A percentile compares a stretch with the other conserved stretches of the same genome.
Evolutionary conservation across 1,284 basidiomycete species (phyloP).

Genomic region (Farysia itapuensis): DNA sequence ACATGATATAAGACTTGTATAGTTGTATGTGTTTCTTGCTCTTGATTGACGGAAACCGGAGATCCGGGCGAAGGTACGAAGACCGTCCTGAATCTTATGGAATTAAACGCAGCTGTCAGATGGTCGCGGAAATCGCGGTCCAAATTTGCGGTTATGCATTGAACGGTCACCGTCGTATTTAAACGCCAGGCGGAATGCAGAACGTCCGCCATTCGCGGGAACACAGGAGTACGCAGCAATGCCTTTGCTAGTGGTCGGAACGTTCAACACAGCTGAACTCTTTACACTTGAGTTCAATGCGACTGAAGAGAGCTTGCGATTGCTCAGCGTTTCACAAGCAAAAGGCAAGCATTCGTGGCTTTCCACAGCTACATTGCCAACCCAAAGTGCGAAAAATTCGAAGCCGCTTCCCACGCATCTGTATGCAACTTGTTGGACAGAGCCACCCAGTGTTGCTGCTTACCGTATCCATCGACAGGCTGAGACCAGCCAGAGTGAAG

Average conservation of each 20-base stretch:
- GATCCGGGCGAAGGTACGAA: too few relatives aligned
- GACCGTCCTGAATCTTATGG: too few relatives aligned
- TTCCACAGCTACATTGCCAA: constrained; percentile 17
- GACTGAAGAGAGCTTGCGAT: constrained; percentile 12
- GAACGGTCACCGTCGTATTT: too few relatives aligned
- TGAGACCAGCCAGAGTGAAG: background rate
- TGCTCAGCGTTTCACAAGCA: constrained; percentile 21
- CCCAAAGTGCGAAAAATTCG: background rate
- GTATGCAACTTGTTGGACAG: constrained; percentile 43
- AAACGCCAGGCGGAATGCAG: too few relatives aligned
- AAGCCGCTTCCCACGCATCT: constrained; percentile 10
- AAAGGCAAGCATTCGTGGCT: constrained; percentile 45
- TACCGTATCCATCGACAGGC: constrained; percentile 27
- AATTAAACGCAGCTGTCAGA: too few relatives aligned
- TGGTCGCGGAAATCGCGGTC: too few relatives aligned
- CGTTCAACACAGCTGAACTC: constrained; percentile 42
- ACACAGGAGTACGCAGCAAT: constrained; percentile 8
- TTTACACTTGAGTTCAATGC: constrained; percentile 30
- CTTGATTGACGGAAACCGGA: too few relatives aligned
- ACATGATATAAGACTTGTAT: too few relatives aligned
- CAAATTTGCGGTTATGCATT: too few relatives aligned
- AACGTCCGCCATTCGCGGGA: too few relatives aligned
- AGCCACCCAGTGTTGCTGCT: constrained; percentile 37
- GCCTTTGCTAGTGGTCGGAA: constrained; percentile 32
- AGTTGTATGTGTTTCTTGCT: too few relatives aligned